Evolutionary conservation across 768 basidiomycete species (phyloP), one percentile per base, ranked within the genome.

Genomic region (Boletus eberwhitei): DNA sequence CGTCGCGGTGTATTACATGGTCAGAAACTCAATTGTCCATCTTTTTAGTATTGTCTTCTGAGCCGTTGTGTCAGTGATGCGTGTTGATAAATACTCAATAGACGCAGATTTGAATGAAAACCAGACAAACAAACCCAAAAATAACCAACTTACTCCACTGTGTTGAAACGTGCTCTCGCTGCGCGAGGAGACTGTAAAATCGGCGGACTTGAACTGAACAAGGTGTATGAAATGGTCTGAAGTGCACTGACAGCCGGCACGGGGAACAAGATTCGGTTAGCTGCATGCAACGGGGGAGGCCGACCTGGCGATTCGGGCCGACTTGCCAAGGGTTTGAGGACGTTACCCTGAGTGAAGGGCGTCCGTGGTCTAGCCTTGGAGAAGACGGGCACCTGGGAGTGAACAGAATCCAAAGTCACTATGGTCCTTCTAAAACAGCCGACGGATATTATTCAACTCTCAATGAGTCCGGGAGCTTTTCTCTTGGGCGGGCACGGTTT

Each of bases 231-330:
- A 39, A 17, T 31, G 8, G 5, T 48, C 31, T 29, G 35, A 31
- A 8, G 14, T 12, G 13, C 2, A n/a, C 5, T n/a, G 21, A 5
- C 51, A 21, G 29, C 9, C 29, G 2, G 2, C 29, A 12, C 13
- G 17, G 37, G 17, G 11, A 38, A 46, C 17, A 55, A 8, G 14
- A 19, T 31, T 50, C n/a, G 31, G 22, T 29, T 37, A 36, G 11
- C 38, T 22, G 19, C 8, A 35, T 8, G 32, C 32, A 41, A 22
- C 16, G 40, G 26, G 9, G 26, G 8, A 36, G 19, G n/a, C 29
- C 19, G 24, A 39, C 36, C 40, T 50, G 35, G 59, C 48, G 24
- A 38, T 38, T 37, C 35, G 53, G 42, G 22, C 59, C 47, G 59
- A 50, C 13, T 24, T 11, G 31, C 35, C 13, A 26, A 36, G 32